These are phyloP conservation scores for Metrosideros polymorpha DNA, from an alignment of 441 rosid species.

Conservation along the genomic window DNA sequence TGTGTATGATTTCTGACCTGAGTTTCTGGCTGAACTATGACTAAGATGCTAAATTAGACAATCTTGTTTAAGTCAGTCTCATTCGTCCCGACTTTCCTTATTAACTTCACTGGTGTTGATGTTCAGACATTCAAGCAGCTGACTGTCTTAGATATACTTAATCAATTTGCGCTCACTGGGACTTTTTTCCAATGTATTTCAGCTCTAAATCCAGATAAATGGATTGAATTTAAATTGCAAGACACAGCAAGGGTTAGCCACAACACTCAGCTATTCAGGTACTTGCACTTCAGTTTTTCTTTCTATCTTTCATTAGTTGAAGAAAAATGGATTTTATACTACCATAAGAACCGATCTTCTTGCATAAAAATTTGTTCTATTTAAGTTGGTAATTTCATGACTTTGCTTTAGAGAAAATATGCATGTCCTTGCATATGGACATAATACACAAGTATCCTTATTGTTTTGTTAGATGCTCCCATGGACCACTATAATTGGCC, in stretches of 20 bases:
- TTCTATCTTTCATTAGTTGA: background rate
- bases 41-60: background rate
- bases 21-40: background rate
- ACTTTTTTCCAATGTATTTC: constrained; percentile 11
- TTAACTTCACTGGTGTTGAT: background rate
- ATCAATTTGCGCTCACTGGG: background rate
- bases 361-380: background rate
- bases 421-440: background rate
- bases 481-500: background rate
- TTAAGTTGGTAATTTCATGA: background rate
- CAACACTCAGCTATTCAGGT: constrained; percentile 86
- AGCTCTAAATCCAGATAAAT: constrained; percentile 88
- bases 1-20: background rate
- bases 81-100: background rate
- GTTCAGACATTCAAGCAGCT: background rate
- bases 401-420: background rate
- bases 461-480: background rate
- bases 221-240: constrained; percentile 94
- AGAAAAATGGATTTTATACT: background rate
- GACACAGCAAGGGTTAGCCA: constrained; percentile 95
- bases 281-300: background rate
- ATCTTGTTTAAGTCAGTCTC: background rate
- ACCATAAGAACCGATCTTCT: background rate
- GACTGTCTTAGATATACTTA: background rate
- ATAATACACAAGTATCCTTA: background rate